Evolutionary conservation across 495 filamentous ascomycete species (phyloP).

Genomic region (Elaphomyces granulatus): DNA sequence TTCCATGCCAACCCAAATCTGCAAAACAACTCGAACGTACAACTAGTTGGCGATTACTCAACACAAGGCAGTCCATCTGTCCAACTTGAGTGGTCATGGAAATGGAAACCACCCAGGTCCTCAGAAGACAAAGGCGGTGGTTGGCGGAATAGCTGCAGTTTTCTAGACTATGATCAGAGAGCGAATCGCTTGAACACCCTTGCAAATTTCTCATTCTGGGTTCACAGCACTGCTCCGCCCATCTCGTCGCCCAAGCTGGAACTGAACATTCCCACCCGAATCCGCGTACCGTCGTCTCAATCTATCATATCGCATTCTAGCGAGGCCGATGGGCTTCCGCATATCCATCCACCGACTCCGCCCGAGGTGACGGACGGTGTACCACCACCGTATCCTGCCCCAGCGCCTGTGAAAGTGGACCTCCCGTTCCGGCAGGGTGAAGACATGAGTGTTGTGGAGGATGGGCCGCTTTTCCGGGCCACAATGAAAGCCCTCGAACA

Average conservation of each 20-base stretch:
- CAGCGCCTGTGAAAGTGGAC: constrained; percentile 66
- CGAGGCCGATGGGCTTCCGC: constrained; percentile 37
- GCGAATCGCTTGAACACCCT: constrained; percentile 79
- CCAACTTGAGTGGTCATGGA: constrained; percentile 91
- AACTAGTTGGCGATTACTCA: constrained; percentile 74
- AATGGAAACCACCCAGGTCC: constrained; percentile 80
- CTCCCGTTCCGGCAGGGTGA: constrained; percentile 74
- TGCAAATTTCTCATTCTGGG: constrained; percentile 88
- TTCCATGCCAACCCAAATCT: constrained; percentile 96
- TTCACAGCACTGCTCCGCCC: constrained; percentile 45
- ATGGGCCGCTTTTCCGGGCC: constrained; percentile 90
- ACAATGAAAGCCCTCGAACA: constrained; percentile 95
- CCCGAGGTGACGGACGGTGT: constrained; percentile 32
- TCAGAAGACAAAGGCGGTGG: constrained; percentile 76
- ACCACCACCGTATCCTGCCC: constrained; percentile 27
- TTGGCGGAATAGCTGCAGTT: constrained; percentile 92
- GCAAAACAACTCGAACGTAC: constrained; percentile 93
- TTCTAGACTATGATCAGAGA: constrained; percentile 90
- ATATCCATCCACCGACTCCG: constrained; percentile 47
- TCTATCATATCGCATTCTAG: constrained; percentile 67
- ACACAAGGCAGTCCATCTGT: constrained; percentile 71
- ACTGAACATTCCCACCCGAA: constrained; percentile 55
- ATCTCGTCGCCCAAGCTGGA: constrained; percentile 38
- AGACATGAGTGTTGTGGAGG: constrained; percentile 73
- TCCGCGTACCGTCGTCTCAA: constrained; percentile 68